These are phyloP conservation scores for Talaromyces sp. DNA, from an alignment of 2,329 filamentous ascomycete genomes.

Conservation along the genomic window DNA sequence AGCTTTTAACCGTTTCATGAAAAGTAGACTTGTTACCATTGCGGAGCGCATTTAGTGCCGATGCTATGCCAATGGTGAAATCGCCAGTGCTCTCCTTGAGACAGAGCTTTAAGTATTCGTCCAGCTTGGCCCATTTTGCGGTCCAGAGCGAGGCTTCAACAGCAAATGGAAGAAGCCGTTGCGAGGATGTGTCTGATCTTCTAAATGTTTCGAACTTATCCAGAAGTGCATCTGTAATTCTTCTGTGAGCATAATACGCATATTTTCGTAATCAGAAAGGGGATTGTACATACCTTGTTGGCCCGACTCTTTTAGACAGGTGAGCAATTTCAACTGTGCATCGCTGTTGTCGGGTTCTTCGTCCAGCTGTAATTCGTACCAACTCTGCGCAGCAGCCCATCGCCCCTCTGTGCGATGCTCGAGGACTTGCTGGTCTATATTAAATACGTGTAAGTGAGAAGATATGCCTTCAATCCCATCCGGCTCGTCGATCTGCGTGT, in stretches of 20 bases:
- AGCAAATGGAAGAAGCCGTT: conserved; percentile 71
- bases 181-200: conserved; percentile 45
- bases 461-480: conserved; percentile 95
- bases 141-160: conserved; percentile 91
- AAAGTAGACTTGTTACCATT: conserved; percentile 50
- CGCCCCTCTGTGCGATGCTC: conserved; percentile 88
- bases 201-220: conserved; percentile 79
- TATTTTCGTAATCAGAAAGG: background rate
- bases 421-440: conserved; percentile 87
- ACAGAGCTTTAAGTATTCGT: conserved; percentile 55
- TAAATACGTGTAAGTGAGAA: conserved; percentile 75
- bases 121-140: conserved; percentile 70
- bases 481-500: conserved; percentile 94
- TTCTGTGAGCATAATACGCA: background rate
- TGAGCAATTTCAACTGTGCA: conserved; percentile 75
- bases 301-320: conserved; percentile 89
- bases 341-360: conserved; percentile 72
- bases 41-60: conserved; percentile 58
- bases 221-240: conserved; percentile 64
- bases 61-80: conserved; percentile 78
- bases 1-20: conserved; percentile 51
- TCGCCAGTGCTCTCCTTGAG: conserved; percentile 46
- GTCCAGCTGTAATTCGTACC: conserved; percentile 88
- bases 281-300: conserved; percentile 67
- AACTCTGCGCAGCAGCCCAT: conserved; percentile 92